Percentiles rank a stretch among this genome's conserved stretches.
Evolutionary conservation across 1,284 basidiomycete species (phyloP).

Genomic region (Papiliotrema laurentii): DNA sequence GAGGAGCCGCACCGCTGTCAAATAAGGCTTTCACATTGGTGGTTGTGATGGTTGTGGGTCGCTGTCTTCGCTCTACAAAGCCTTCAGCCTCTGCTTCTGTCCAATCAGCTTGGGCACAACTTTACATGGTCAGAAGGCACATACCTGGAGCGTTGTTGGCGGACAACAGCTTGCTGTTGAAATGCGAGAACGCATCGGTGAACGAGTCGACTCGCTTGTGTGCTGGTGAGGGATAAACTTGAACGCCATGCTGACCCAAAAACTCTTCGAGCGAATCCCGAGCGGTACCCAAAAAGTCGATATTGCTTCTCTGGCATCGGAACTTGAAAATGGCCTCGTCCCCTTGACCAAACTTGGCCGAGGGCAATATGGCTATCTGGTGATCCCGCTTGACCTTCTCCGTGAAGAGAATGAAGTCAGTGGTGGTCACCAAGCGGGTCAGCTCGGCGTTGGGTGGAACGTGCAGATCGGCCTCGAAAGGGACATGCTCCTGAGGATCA

Average conservation of each 20-base stretch:
- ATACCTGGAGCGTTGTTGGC: constrained; percentile 52
- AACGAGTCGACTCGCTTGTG: constrained; percentile 74
- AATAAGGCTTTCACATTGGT: constrained; percentile 95
- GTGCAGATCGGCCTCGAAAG: constrained; percentile 93
- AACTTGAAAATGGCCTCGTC: constrained; percentile 90
- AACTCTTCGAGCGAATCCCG: constrained; percentile 92
- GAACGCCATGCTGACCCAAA: constrained; percentile 68
- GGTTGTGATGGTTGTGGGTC: constrained; percentile 73
- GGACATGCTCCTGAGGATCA: constrained; percentile 77
- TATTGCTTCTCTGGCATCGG: constrained; percentile 87
- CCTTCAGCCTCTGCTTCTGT: constrained; percentile 63
- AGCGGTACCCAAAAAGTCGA: constrained; percentile 83
- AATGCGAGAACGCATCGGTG: constrained; percentile 92
- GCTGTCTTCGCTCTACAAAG: constrained; percentile 67
- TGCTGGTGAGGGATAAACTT: constrained; percentile 47
- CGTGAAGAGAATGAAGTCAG: constrained; percentile 72
- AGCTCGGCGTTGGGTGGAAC: constrained; percentile 80
- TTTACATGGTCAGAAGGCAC: not conserved
- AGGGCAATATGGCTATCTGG: constrained; percentile 80
- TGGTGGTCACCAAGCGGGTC: constrained; percentile 63
- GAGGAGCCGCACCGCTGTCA: constrained; percentile 56
- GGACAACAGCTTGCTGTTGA: constrained; percentile 88
- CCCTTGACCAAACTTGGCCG: constrained; percentile 50
- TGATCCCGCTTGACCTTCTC: constrained; percentile 91
- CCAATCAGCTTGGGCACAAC: constrained; percentile 2